phyloP scores from a whole-genome alignment of 805 yeast species.

The Kodamaea laetipori region DNA sequence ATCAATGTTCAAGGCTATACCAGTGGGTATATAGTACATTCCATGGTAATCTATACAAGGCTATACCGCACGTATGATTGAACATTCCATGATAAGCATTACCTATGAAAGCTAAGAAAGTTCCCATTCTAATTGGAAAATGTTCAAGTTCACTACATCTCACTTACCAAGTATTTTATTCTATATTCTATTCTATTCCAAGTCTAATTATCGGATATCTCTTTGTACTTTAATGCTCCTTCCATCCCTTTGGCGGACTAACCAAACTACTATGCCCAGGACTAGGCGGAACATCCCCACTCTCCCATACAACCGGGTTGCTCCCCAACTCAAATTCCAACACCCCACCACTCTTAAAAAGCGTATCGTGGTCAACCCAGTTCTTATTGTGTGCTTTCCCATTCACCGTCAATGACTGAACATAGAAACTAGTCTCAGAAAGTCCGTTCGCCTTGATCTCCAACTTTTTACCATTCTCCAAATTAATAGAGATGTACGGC shows the following conservation, averaged over 20 bases:
- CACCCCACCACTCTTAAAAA: constrained; percentile 31
- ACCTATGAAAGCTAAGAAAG: too few relatives aligned
- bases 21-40: too few relatives aligned
- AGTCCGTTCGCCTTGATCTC: constrained; percentile 27
- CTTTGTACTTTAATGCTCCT: too few relatives aligned
- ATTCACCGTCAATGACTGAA: constrained; percentile 31
- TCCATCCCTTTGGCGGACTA: not conserved
- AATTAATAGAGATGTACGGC: constrained; percentile 21
- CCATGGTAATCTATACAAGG: too few relatives aligned
- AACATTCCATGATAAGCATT: too few relatives aligned
- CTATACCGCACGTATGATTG: too few relatives aligned
- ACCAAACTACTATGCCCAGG: constrained; percentile 20
- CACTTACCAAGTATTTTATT: too few relatives aligned
- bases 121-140: too few relatives aligned
- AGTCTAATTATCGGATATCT: too few relatives aligned
- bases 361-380: constrained; percentile 34
- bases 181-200: too few relatives aligned
- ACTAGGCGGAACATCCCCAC: constrained; percentile 30
- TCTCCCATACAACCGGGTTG: constrained; percentile 25
- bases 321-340: constrained; percentile 22
- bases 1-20: too few relatives aligned
- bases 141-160: too few relatives aligned
- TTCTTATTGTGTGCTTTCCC: constrained; percentile 28
- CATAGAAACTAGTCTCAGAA: constrained; percentile 25
- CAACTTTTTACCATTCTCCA: constrained; percentile 26